A percentile compares a stretch with the other conserved stretches of the same genome.
Conservation (phyloP, 2,329 filamentous ascomycete genomes). For the Pseudogymnoascus sp. region DNA sequence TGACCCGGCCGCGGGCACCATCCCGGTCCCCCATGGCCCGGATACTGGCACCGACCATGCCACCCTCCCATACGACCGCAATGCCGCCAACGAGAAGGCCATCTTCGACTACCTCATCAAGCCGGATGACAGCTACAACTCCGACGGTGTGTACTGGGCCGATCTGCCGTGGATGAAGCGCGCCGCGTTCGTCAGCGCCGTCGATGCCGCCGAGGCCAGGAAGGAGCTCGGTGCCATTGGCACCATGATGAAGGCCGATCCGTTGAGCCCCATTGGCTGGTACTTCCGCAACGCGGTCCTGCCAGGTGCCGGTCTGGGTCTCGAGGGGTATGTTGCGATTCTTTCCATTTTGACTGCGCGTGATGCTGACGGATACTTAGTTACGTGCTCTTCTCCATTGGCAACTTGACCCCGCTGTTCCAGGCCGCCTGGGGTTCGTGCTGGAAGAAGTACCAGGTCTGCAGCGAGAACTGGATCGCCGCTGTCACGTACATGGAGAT, state of each 20-base stretch:
- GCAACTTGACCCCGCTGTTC: conserved; percentile 82
- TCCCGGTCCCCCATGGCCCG: conserved; percentile 26
- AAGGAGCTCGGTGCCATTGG: conserved; percentile 62
- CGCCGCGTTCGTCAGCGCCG: conserved; percentile 65
- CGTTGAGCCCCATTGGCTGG: conserved; percentile 72
- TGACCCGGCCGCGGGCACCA: conserved; percentile 22
- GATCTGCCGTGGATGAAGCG: conserved; percentile 68
- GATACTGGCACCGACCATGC: conserved; percentile 26
- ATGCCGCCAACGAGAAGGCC: conserved; percentile 39
- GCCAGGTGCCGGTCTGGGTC: conserved; percentile 81
- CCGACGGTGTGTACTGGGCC: conserved; percentile 85
- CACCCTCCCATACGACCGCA: conserved; percentile 16
- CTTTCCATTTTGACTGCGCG: background rate
- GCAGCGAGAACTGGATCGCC: conserved; percentile 72
- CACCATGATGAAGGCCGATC: conserved; percentile 78
- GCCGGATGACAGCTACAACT: conserved; percentile 80
- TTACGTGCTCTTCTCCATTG: conserved; percentile 95
- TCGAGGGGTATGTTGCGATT: conserved; percentile 59
- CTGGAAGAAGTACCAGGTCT: conserved; percentile 61
- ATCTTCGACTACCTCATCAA: conserved; percentile 75
- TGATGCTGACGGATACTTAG: conserved; percentile 33
- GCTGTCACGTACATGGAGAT: conserved; percentile 89
- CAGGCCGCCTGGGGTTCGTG: conserved; percentile 66
- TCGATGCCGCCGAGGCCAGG: conserved; percentile 63
- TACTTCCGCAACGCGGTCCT: conserved; percentile 89